Evolutionary conservation across 345 rosid genomes (phyloP), one percentile per base, ranked within the genome.

Genomic region (Salix viminalis): DNA sequence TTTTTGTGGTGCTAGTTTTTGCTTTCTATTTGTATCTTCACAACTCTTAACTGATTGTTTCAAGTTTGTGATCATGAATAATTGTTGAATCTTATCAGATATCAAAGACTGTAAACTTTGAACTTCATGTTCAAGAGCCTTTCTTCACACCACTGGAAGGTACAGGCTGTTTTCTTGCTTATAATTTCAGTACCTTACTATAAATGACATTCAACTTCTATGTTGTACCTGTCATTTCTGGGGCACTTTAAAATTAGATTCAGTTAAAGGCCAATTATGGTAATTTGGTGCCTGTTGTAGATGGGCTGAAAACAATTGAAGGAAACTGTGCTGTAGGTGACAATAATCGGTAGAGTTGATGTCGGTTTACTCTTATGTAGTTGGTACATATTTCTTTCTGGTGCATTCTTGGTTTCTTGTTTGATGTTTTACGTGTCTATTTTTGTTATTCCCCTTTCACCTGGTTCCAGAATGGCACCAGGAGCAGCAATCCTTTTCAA

Each of bases 401-500:
- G 58, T 52, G 3, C 58, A 18, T 0, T 52, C 19, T 52, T 3
- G 23, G 23, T 19, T 52, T 52, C 58, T 52, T 52, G 58, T 18
- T 52, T 52, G 58, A 19, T n/a, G 19, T 19, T 52, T 52, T 16
- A 52, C 2, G 1, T 52, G 58, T 18, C n/a, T 52, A 19, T 52
- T 52, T 52, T 2, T 19, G n/a, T 19, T 52, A 6, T 52, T 52
- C 21, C 58, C 58, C 58, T 52, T 48, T 52, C 24, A 7, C 11
- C 26, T 68, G 19, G 58, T 52, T 52, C 21, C 10, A 94, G 97
- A 73, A 88, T 94, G 65, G 76, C 74, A 46, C 66, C 90, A 2
- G 91, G 93, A 71, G 87, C 76, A 32, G 84, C 86, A 72, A 80
- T 92, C 74, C 85, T 94, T 68, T 76, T 89, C 66, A 94, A 92